A percentile compares a stretch with the other conserved stretches of the same genome.
phyloP scores from a whole-genome alignment of 1,284 basidiomycete genomes.

The Austropuccinia psidii region DNA sequence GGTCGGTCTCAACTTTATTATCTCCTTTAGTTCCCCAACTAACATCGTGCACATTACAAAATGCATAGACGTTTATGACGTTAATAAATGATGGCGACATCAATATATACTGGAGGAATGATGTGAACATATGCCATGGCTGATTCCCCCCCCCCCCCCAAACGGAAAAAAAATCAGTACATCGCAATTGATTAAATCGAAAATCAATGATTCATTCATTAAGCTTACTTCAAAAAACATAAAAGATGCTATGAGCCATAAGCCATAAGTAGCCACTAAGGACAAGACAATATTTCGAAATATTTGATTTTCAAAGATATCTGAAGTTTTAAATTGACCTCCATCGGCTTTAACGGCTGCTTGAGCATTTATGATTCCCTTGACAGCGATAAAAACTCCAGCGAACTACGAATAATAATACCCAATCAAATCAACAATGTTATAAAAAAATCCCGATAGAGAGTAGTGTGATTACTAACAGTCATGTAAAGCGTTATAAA shows the following conservation, averaged over 20 bases:
- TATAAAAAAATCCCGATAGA: neutral
- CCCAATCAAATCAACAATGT: neutral
- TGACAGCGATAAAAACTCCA: conserved; percentile 69
- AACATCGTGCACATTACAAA: conserved; percentile 58
- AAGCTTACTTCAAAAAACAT: conserved; percentile 62
- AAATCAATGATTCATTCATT: conserved; percentile 38
- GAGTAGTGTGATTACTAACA: conserved; percentile 51
- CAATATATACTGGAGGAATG: conserved; percentile 85
- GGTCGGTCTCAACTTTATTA: conserved; percentile 71
- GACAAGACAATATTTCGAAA: conserved; percentile 81
- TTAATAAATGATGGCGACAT: conserved; percentile 87
- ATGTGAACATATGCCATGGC: conserved; percentile 77
- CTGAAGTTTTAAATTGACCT: conserved; percentile 53
- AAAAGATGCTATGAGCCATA: conserved; percentile 71
- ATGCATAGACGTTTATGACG: conserved; percentile 76
- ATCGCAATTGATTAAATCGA: neutral
- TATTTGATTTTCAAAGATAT: conserved; percentile 65
- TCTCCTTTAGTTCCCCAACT: conserved; percentile 89
- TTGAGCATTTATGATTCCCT: conserved; percentile 57
- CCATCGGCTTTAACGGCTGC: conserved; percentile 49
- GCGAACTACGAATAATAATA: conserved; percentile 54
- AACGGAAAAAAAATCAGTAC: neutral
- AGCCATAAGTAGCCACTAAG: conserved; percentile 70
- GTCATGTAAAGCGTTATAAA: conserved; percentile 89
- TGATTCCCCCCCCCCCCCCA: conserved; percentile 50